Base-by-base conservation (phyloP, 1,284 basidiomycete species). In the Laetiporus sulphureus region DNA sequence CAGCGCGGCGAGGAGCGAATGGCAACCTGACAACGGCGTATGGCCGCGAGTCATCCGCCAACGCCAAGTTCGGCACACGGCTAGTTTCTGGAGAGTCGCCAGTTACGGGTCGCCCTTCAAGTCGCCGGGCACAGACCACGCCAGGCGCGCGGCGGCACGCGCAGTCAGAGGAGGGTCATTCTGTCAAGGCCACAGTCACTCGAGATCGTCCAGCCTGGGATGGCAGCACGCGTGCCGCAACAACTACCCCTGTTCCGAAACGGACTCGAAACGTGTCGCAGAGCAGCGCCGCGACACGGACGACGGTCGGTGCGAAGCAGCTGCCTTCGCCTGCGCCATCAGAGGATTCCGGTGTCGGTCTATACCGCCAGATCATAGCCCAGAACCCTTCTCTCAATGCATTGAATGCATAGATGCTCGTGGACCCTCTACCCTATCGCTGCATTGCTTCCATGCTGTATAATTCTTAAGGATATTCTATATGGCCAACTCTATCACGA, bases 1-100 rank as follows among this genome's bases (percentile, higher is more conserved):
- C 66, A 40, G 55, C 64, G 19, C 63, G 79, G 47, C 67, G 79
- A 45, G 70, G 71, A 32, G 71, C 66, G 27, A 51, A 66, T 32
- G 55, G 67, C 38, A 57, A 67, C 12, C 64, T 79, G 16, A 58
- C 65, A 16, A 73, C 77, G 3, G n/a, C n/a, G n/a, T 89, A 87
- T 51, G 80, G 75, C 5, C 71, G 85, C 36, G 83, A 88, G 60
- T 87, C 85, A 7, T 84, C 82, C 39, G 87, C 86, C 25, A 88
- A 88, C 53, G 87, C 86, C 47, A 90, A 90, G 62, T 90, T 90
- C 62, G 86, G 87, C 29, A 78, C 77, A 15, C 75, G 86, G 16
- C 67, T 90, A 31, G 66, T 87, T 29, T 72, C 79, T 21, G 69
- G 57, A 31, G 77, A 83, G 15, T 62, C 68, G 19, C 61, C 67